Conservation (phyloP, 2,329 filamentous ascomycete genomes). For the Calonectria pteridis region DNA sequence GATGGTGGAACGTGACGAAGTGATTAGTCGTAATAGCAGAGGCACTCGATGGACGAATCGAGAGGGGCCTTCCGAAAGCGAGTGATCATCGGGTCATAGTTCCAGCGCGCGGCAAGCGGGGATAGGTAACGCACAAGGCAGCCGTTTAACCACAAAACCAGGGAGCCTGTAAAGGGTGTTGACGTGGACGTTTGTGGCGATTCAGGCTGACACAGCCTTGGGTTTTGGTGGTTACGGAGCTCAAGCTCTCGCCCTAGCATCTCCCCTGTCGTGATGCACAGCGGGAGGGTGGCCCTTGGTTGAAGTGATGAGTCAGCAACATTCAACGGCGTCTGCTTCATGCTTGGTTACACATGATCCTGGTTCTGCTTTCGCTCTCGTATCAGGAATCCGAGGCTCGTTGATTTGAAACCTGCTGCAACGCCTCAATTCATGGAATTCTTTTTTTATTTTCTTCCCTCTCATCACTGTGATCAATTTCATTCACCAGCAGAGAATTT, state of each 20-base stretch:
- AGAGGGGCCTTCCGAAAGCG: conserved; percentile 31
- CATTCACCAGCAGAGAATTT: background rate
- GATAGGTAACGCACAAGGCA: background rate
- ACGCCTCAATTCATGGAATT: background rate
- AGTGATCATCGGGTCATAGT: conserved; percentile 37
- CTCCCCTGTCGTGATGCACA: conserved; percentile 13
- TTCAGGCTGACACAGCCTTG: conserved; percentile 40
- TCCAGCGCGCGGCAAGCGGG: conserved; percentile 4
- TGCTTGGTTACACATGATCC: background rate
- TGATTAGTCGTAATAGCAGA: conserved; percentile 15
- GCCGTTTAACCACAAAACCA: conserved; percentile 10
- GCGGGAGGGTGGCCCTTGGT: conserved; percentile 8
- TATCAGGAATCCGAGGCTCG: background rate
- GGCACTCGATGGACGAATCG: conserved; percentile 37
- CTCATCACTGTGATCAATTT: background rate
- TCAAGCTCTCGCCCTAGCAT: conserved; percentile 24
- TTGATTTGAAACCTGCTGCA: background rate
- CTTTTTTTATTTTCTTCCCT: background rate
- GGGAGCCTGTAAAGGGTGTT: conserved; percentile 29
- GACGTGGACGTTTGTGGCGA: conserved; percentile 34
- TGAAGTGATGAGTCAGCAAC: conserved; percentile 30
- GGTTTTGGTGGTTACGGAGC: conserved; percentile 23
- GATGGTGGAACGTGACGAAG: conserved; percentile 5
- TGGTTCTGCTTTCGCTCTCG: background rate
- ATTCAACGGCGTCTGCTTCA: background rate